Evolutionary conservation across 1,284 basidiomycete genomes (phyloP).

Genomic region (Ustilago nuda): DNA sequence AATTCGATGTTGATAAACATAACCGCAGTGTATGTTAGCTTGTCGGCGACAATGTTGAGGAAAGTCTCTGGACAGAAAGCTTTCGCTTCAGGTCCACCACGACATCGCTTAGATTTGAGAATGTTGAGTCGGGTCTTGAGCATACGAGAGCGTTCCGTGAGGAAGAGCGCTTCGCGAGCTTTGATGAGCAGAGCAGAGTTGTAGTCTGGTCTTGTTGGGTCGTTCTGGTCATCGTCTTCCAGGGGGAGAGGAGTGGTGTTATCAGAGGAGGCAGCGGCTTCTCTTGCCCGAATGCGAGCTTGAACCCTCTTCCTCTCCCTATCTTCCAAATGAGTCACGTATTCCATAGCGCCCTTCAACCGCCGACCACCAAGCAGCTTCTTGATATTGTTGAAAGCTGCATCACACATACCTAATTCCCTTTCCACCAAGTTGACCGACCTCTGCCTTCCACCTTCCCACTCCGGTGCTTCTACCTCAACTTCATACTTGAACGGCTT

Average conservation of each 20-base stretch:
- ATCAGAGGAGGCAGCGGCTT: conserved; percentile 21
- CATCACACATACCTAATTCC: conserved; percentile 86
- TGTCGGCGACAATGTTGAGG: conserved; percentile 94
- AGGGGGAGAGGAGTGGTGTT: background rate
- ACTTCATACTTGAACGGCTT: conserved; percentile 99
- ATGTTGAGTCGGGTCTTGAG: conserved; percentile 86
- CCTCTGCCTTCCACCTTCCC: conserved; percentile 83
- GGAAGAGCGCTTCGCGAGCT: conserved; percentile 92
- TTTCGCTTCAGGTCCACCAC: conserved; percentile 84
- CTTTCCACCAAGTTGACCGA: conserved; percentile 83
- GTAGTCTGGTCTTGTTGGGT: conserved; percentile 74
- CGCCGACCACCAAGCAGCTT: conserved; percentile 86
- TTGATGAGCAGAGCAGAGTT: conserved; percentile 76
- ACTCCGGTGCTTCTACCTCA: conserved; percentile 82
- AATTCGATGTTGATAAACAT: conserved; percentile 96
- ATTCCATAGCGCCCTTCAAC: conserved; percentile 80
- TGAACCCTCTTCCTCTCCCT: conserved; percentile 77
- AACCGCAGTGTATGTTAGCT: conserved; percentile 92
- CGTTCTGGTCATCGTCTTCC: conserved; percentile 70
- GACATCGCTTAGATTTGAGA: conserved; percentile 88
- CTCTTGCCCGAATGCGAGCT: conserved; percentile 60
- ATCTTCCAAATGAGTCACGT: conserved; percentile 86
- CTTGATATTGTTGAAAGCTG: conserved; percentile 84
- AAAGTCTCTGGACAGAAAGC: conserved; percentile 96
- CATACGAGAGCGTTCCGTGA: conserved; percentile 82